Percentiles rank a stretch among this genome's conserved stretches.
These are phyloP conservation scores for Plasmodium yoelii DNA, from an alignment of 169 alveolate genomes.

Conservation along the genomic window DNA sequence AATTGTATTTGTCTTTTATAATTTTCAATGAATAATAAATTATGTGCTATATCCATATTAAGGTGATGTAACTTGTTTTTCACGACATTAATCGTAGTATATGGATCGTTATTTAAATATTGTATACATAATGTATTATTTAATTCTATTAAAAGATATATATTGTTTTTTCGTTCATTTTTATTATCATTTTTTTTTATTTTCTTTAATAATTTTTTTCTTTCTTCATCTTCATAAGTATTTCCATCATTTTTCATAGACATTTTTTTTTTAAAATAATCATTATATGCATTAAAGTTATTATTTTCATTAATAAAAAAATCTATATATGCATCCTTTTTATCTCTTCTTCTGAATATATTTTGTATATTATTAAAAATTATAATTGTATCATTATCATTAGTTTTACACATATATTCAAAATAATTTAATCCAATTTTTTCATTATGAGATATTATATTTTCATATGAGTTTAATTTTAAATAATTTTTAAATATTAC, in stretches of 20 bases:
- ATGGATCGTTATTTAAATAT: conserved; percentile 59
- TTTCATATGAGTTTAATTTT: conserved; percentile 63
- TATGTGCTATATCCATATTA: conserved; percentile 9
- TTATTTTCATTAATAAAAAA: conserved; percentile 9
- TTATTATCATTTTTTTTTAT: not conserved
- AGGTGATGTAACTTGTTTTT: not conserved
- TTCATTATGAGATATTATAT: conserved; percentile 62
- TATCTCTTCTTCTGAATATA: conserved; percentile 56
- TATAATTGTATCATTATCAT: conserved; percentile 53
- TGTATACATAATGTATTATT: conserved; percentile 63
- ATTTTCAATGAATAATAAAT: conserved; percentile 46
- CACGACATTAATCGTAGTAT: conserved; percentile 9
- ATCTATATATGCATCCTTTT: conserved; percentile 8
- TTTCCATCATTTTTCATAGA: not conserved
- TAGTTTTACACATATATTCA: conserved; percentile 70
- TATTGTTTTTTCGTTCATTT: conserved; percentile 13
- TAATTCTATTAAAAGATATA: conserved; percentile 56
- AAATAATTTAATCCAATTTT: conserved; percentile 40
- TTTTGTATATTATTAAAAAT: conserved; percentile 68
- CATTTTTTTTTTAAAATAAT: conserved; percentile 41
- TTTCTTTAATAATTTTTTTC: not conserved
- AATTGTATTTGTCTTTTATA: conserved; percentile 69
- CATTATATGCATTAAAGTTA: conserved; percentile 1
- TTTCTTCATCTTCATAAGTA: not conserved
- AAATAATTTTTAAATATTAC: conserved; percentile 69